Evolutionary conservation across 192 early-diverging fungal genomes (phyloP), one percentile per base, ranked within the genome.

Genomic region (Coemansia sp.): DNA sequence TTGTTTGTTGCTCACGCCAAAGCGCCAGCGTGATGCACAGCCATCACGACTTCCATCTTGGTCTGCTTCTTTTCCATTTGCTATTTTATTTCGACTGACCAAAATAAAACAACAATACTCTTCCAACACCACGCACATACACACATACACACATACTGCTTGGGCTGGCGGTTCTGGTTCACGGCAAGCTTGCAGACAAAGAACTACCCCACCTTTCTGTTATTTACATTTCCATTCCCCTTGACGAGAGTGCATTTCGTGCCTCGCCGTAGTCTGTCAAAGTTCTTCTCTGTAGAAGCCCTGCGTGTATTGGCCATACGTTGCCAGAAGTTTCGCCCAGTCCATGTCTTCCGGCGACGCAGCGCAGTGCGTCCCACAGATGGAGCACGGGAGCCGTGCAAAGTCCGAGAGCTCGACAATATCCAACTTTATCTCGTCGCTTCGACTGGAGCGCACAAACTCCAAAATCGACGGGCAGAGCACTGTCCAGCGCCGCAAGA

Each of bases 401-500:
- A 23, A 36, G 14, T 41, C 59, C 7, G 60, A 66, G 24, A 64
- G 63, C 45, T 62, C 24, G 12, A 56, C 38, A 18, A 68, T 81
- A 23, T 60, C 63, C 75, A 44, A 44, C 69, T 82, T 68, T 46
- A 82, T 82, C 34, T 58, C 66, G 9, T 82, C 80, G 46, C 39
- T 82, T 51, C 74, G 72, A 12, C 67, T 82, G 30, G 74, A 73
- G 60, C 80, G 80, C 66, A 67, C 45, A 67, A 71, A 77, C 68
- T 77, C 80, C 39, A 68, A 67, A 24, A 58, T 43, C 12, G 57
- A 60, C 5, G 33, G 39, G 5, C 62, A 34, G 33, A 55, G 34
- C 36, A n/a, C 58, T 0, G 26, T 82, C 8, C 68, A 71, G 66
- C 71, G 80, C 24, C 80, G 80, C 58, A 73, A 63, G 58, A 82